These are phyloP conservation scores for Trypanosoma congolense DNA, from an alignment of 208 protist genomes.

Conservation along the genomic window DNA sequence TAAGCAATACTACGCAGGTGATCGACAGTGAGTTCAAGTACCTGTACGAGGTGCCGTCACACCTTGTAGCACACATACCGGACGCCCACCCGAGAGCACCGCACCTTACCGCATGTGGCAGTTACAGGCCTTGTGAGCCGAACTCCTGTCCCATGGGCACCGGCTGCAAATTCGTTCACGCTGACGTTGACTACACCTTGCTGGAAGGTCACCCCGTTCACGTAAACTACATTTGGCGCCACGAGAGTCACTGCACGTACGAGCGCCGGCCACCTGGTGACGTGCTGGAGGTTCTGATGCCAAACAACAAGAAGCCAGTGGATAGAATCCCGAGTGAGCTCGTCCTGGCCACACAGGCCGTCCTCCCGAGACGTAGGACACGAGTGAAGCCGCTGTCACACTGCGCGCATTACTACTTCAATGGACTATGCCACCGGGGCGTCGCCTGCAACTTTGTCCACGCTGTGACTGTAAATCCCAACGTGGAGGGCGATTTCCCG, in stretches of 20 bases:
- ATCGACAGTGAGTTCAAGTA: slow-evolving; percentile 58
- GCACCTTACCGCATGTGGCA: slow-evolving; percentile 64
- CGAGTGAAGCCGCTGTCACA: slow-evolving; percentile 42
- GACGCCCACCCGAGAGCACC: slow-evolving; percentile 62
- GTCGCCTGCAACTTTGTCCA: slow-evolving; percentile 78
- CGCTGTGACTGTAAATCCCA: slow-evolving; percentile 66
- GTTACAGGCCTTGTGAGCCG: slow-evolving; percentile 34
- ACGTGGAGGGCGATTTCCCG: slow-evolving; percentile 52
- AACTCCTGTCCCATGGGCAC: slow-evolving; percentile 44
- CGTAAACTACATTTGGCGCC: slow-evolving; percentile 75
- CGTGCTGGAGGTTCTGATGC: slow-evolving; percentile 43
- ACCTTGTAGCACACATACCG: slow-evolving; percentile 52
- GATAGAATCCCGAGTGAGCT: slow-evolving; percentile 46
- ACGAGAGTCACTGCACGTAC: slow-evolving; percentile 50
- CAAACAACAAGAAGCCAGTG: slow-evolving; percentile 48
- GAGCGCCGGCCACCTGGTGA: slow-evolving; percentile 45
- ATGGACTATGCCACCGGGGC: slow-evolving; percentile 79
- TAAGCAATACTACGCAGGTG: slow-evolving; percentile 12
- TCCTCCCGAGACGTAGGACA: slow-evolving; percentile 23
- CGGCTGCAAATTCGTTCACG: slow-evolving; percentile 80
- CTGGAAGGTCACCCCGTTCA: slow-evolving; percentile 50
- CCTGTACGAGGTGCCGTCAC: slow-evolving; percentile 51
- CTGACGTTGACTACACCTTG: slow-evolving; percentile 27
- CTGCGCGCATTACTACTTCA: slow-evolving; percentile 86
- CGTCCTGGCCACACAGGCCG: slow-evolving; percentile 60